Evolutionary conservation across 306 rosid genomes (phyloP), one percentile per base, ranked within the genome.

Genomic region (Gastrolobium bilobum): DNA sequence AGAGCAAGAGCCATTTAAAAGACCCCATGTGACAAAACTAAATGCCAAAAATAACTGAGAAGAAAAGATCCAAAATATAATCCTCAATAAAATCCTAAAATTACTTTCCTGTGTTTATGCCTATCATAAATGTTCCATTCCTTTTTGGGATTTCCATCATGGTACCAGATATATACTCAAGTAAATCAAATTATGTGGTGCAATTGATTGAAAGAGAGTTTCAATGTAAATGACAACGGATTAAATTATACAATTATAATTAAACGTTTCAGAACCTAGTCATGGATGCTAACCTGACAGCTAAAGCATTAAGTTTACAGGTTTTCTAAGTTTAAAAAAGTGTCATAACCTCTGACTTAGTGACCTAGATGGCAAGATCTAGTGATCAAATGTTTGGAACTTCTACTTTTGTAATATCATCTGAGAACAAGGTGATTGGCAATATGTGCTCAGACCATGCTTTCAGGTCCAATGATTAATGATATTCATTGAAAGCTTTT

Each of bases 221-320:
- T 61, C 6, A 7, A 37, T 8, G 35, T 37, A 37, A 63, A 48
- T 38, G 50, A 53, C 56, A 30, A 37, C 8, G 42, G 4, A 66
- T 40, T 56, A 5, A 34, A 30, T 14, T 10, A 66, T 40, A 39
- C 30, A 68, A 15, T 66, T 56, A 33, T 5, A 56, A 31, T 3
- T 1, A 53, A 4, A 68, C 43, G 5, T 68, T 31, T 15, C 58
- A 67, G 50, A 54, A 43, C 39, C 68, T 67, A 53, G 31, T 37
- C 34, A 46, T 15, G 52, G 61, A 68, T 43, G 42, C 39, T 35
- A 40, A 61, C 20, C 33, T 30, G 42, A 38, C 57, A 59, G 20
- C 64, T 70, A 48, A 51, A 44, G 63, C 79, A 71, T 73, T 29
- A n/a, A 43, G 54, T 65, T 74, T 42, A 66, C 47, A 65, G 20